A percentile compares a stretch with the other conserved stretches of the same genome.
phyloP scores from a whole-genome alignment of 768 basidiomycete species.

The Cystobasidium ongulense region DNA sequence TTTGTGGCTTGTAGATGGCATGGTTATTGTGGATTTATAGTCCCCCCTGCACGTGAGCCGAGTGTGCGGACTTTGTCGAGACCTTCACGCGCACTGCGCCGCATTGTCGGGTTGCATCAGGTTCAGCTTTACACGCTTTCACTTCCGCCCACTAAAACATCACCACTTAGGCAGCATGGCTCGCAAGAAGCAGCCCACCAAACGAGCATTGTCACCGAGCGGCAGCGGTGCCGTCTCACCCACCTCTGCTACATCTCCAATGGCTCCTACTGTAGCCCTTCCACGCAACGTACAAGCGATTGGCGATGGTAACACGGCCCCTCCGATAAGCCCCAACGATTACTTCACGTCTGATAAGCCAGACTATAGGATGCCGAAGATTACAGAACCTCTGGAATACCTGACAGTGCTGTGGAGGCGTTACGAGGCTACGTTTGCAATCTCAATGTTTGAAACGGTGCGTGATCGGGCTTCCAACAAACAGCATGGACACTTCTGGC shows the following conservation, averaged over 20 bases:
- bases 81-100: too few species aligned
- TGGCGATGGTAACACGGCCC: neutral
- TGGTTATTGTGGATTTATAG: too few species aligned
- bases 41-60: too few species aligned
- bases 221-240: neutral
- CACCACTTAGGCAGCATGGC: neutral
- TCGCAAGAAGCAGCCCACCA: neutral
- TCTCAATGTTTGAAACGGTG: constrained; percentile 30
- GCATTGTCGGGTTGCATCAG: too few species aligned
- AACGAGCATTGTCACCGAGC: neutral
- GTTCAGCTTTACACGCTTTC: neutral
- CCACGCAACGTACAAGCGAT: neutral
- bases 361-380: neutral
- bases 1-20: too few species aligned
- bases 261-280: neutral
- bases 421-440: constrained; percentile 28
- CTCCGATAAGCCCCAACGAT: neutral
- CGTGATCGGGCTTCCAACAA: neutral
- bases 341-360: neutral
- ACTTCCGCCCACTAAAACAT: neutral
- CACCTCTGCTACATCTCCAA: neutral
- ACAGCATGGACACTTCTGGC: neutral
- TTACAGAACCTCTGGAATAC: constrained; percentile 3
- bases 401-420: constrained; percentile 2
- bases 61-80: too few species aligned